Conservation (phyloP, 345 rosid genomes). For the Eucalyptus dawsonii region DNA sequence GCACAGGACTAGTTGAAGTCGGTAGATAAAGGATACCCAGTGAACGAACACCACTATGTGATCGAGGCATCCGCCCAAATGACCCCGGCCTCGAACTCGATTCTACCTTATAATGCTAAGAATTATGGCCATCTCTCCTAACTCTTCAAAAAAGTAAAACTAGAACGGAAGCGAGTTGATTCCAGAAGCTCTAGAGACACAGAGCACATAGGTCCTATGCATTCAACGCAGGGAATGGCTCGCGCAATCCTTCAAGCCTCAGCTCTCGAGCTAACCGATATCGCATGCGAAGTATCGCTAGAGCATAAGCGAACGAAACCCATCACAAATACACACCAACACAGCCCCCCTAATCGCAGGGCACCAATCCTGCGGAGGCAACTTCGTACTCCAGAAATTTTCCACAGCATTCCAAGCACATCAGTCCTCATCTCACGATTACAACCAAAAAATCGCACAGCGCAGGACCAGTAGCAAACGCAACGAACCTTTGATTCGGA, state of each 20-base stretch:
- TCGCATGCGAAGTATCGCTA: not conserved
- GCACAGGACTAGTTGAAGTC: no score
- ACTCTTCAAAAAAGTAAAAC: not conserved
- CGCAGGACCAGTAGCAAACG: not conserved
- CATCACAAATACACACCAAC: not conserved
- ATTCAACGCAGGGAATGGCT: not conserved
- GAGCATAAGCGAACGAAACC: not conserved
- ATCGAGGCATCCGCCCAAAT: not conserved
- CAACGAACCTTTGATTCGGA: not conserved
- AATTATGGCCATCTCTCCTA: not conserved
- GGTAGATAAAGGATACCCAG: no score
- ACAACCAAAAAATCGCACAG: not conserved
- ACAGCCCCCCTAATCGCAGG: not conserved
- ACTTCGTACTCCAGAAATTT: not conserved
- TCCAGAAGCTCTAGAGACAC: not conserved
- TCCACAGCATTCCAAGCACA: not conserved
- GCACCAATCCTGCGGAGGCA: not conserved
- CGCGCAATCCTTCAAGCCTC: not conserved
- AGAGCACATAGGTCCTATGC: not conserved
- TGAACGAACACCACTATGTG: not conserved
- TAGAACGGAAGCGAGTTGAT: not conserved
- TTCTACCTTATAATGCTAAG: not conserved
- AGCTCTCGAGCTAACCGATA: not conserved
- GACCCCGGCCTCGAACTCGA: not conserved
- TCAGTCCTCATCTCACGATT: not conserved